Evolutionary conservation across 1,284 basidiomycete genomes (phyloP), one percentile per base, ranked within the genome.

Genomic region (Cryptococcus amylolentus): DNA sequence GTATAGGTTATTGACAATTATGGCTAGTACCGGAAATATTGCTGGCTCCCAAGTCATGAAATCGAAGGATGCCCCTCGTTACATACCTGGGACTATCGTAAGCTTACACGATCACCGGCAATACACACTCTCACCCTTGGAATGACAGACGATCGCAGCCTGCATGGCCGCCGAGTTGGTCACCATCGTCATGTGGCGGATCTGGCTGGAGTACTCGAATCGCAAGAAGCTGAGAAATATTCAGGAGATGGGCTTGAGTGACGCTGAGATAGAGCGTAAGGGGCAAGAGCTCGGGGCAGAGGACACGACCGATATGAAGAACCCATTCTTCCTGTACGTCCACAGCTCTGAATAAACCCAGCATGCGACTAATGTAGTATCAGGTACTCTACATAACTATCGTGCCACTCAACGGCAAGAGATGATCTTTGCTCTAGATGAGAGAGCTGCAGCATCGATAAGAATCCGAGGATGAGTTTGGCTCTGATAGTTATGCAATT

Each of bases 31-130:
- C 41, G 52, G 61, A 40, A 63, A 62, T 43, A 53, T 55, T 26
- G 56, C 58, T 28, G 67, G 65, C 23, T 49, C 57, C 10, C 68
- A 71, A 51, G 63, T 70, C 5, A 70, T 73, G 61, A 58, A 63
- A 44, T 61, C 70, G 14, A 65, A 67, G 20, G 70, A 72, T 45
- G 70, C 71, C 3, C 71, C 71, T 4, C 64, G 66, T 44, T 73
- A 73, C 61, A 62, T 64, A 18, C 65, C 56, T 7, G 71, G 67
- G 5, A 62, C 67, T 7, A 65, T 64, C 51, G 62, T 16, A 42
- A n/a, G 41, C 16, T 16, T 42, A 8, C 41, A 42, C 20, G n/a
- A n/a, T 4, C 31, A 10, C 31, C 31, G 1, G 10, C 10, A 6
- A 35, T 3, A 35, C 31, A 10, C 31, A 1, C 10, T 42, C 41